phyloP scores from a whole-genome alignment of 1,284 basidiomycete genomes.

The Cutaneotrichosporon spelunceum region DNA sequence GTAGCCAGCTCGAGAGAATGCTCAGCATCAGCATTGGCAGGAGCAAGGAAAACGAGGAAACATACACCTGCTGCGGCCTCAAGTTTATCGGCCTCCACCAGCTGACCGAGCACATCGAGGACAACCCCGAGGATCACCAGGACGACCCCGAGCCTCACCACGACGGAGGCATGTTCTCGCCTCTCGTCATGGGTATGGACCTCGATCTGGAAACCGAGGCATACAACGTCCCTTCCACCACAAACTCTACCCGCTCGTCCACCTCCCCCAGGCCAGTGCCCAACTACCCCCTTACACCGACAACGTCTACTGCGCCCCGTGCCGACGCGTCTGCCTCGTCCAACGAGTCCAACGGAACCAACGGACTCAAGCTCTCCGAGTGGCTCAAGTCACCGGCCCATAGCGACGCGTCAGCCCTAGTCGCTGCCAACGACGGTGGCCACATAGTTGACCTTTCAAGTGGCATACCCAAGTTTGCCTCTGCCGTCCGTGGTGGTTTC shows the following conservation, averaged over 20 bases:
- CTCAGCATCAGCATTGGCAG: conserved; percentile 31
- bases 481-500: conserved; percentile 35
- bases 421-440: conserved; percentile 10
- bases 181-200: conserved; percentile 45
- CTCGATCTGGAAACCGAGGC: conserved; percentile 43
- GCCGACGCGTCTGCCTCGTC: conserved; percentile 6
- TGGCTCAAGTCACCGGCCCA: conserved; percentile 43
- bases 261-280: conserved; percentile 32
- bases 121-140: conserved; percentile 32
- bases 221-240: conserved; percentile 23
- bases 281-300: conserved; percentile 40
- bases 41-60: conserved; percentile 39
- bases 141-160: conserved; percentile 38
- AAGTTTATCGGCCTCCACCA: conserved; percentile 42
- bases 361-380: conserved; percentile 43
- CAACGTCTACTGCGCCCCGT: conserved; percentile 8
- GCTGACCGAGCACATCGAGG: conserved; percentile 46
- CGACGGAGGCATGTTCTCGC: conserved; percentile 35
- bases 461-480: conserved; percentile 37
- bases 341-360: conserved; percentile 22
- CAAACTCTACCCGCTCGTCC: conserved; percentile 37
- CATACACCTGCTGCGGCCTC: conserved; percentile 45
- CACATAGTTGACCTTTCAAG: background rate
- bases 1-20: conserved; percentile 39
- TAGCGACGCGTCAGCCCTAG: conserved; percentile 1